phyloP scores from a whole-genome alignment of 116 monocot genomes.

The Dioscorea cayenensis region DNA sequence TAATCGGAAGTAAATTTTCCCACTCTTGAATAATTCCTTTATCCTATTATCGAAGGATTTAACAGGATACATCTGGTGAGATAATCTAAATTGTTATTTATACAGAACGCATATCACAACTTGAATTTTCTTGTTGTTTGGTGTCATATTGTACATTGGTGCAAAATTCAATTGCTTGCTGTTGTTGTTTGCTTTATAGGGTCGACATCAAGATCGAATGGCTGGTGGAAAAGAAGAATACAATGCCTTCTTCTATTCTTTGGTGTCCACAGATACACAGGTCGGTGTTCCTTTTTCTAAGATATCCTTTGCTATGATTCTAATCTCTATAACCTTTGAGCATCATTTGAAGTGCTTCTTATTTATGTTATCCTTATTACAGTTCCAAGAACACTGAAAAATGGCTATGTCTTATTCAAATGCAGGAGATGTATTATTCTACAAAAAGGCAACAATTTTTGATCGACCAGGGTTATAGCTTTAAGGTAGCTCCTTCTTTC shows the following conservation, averaged over 20 bases:
- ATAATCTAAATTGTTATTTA: too few species aligned
- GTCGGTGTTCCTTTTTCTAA: constrained; percentile 11
- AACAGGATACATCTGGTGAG: too few species aligned
- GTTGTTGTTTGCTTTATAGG: constrained; percentile 32
- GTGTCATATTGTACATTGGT: background rate
- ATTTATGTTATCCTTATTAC: too few species aligned
- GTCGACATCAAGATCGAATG: constrained; percentile 89
- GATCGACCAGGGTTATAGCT: constrained; percentile 96
- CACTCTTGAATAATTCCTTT: too few species aligned
- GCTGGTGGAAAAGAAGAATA: constrained; percentile 99
- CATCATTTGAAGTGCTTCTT: background rate
- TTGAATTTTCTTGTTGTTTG: too few species aligned
- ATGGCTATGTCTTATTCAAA: background rate
- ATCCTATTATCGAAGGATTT: too few species aligned
- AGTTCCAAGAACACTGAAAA: too few species aligned
- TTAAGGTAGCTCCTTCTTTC: constrained; percentile 52
- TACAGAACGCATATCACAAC: too few species aligned
- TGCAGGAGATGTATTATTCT: constrained; percentile 97
- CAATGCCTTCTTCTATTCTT: constrained; percentile 98
- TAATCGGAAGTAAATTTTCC: too few species aligned
- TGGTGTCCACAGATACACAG: constrained; percentile 99
- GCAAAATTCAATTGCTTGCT: background rate
- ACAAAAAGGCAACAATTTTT: constrained; percentile 98
- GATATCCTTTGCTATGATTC: background rate
- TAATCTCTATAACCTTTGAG: background rate